These are phyloP conservation scores for Musa itinerans DNA, from an alignment of 176 grass and related monocot species.

Conservation along the genomic window DNA sequence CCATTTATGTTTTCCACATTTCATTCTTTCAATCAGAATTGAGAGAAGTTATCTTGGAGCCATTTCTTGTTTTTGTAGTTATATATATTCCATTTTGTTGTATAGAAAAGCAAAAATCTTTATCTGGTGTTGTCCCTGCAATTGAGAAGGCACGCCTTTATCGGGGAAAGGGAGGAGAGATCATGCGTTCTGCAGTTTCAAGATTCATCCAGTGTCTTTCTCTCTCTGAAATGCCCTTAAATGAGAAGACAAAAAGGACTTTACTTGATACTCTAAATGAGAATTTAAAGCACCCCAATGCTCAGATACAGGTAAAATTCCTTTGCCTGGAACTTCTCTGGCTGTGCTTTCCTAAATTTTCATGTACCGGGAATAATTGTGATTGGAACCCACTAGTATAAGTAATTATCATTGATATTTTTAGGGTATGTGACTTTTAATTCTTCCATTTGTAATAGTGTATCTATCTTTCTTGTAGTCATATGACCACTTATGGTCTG, in stretches of 20 bases:
- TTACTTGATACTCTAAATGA: conserved; percentile 92
- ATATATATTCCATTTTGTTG: conserved; percentile 10
- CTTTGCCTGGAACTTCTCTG: background rate
- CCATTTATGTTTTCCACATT: background rate
- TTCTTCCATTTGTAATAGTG: background rate
- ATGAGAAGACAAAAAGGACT: conserved; percentile 76
- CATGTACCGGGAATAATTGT: too few species aligned
- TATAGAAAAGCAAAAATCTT: conserved; percentile 66
- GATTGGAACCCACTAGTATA: too few species aligned
- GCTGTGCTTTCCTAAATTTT: background rate
- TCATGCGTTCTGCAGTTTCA: conserved; percentile 86
- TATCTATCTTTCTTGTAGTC: background rate
- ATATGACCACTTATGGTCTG: background rate
- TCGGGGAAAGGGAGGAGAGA: conserved; percentile 94
- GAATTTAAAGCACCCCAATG: conserved; percentile 87
- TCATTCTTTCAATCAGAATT: background rate
- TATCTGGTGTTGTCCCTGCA: conserved; percentile 68
- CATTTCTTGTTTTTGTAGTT: conserved; percentile 14
- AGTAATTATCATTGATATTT: too few species aligned
- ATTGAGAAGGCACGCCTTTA: conserved; percentile 97
- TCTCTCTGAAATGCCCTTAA: conserved; percentile 61
- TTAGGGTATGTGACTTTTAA: background rate
- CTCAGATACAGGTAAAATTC: conserved; percentile 76
- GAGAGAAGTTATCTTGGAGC: conserved; percentile 6
- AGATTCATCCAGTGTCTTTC: conserved; percentile 89